Evolutionary conservation across 2,329 filamentous ascomycete genomes (phyloP), one percentile per base, ranked within the genome.

Genomic region (Cladobotryum protrusum): DNA sequence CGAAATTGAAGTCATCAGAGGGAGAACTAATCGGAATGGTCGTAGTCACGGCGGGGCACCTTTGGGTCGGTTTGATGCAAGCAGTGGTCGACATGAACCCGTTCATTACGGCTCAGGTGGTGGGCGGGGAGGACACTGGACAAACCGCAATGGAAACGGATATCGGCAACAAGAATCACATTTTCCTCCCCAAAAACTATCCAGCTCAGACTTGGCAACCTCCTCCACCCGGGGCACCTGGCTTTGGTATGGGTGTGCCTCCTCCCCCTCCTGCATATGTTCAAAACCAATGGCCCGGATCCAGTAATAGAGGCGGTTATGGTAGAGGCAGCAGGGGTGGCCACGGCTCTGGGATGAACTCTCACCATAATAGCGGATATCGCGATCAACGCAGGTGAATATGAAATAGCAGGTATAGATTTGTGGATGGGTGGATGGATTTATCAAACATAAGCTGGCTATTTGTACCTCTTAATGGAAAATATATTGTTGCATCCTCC

Each of bases 1-100:
- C 52, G 91, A 96, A 61, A 82, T 92, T 48, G 85, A 91, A 56
- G 76, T 79, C 7, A 79, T 91, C 40, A 82, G 83, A 62, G 77
- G 78, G 47, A 84, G 86, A 63, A 74, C 85, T 33, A 73, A 79
- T 48, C 78, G 80, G 53, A 75, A 54, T 9, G 67, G 66, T 1
- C 59, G 65, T 17, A 59, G 59, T 33, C 55, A 64, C 43, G 59
- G 61, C 17, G 60, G 64, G 5, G 57, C 53, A 2, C 59, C 56
- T 3, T 50, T 61, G 13, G 63, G 63, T 5, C 55, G 60, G 29
- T 48, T 33, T 17, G 48, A 58, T 36, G 13, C 19, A 5, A 48
- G 45, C 14, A 54, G 40, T 29, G 54, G 57, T 19, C 55, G 57
- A 37, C 56, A 59, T n/a, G 57, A 61, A 19, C 58, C 59, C 32